These are phyloP conservation scores for Friedmanniomyces endolithicus DNA, from an alignment of 495 filamentous ascomycete species.

Conservation along the genomic window DNA sequence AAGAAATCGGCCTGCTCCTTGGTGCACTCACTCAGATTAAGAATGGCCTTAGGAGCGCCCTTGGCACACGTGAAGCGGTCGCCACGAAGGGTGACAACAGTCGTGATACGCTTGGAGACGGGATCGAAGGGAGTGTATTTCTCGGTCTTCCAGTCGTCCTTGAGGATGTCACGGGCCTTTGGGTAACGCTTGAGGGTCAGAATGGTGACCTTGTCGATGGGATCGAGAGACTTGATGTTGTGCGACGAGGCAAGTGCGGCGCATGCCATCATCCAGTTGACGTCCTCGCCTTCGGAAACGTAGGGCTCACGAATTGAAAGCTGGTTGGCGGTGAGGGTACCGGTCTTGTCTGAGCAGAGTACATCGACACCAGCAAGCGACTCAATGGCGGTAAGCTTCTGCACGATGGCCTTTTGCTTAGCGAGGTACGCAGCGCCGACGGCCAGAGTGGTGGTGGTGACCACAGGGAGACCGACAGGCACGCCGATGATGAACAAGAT, in stretches of 20 bases:
- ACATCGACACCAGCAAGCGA: conserved; percentile 66
- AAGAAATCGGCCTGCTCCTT: conserved; percentile 51
- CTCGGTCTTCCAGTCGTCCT: conserved; percentile 58
- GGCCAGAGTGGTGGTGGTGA: conserved; percentile 62
- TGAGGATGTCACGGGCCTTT: conserved; percentile 57
- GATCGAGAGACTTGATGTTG: conserved; percentile 65
- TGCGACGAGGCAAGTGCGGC: conserved; percentile 63
- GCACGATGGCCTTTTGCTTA: conserved; percentile 63
- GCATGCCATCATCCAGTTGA: conserved; percentile 72
- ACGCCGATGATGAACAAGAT: conserved; percentile 63
- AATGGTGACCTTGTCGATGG: conserved; percentile 66
- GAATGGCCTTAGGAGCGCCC: conserved; percentile 63
- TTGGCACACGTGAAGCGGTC: conserved; percentile 58
- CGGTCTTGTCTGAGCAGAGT: conserved; percentile 64
- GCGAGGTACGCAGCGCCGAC: conserved; percentile 65
- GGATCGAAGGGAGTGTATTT: conserved; percentile 70
- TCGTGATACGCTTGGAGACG: conserved; percentile 66
- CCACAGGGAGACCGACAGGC: conserved; percentile 62
- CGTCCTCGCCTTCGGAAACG: conserved; percentile 60
- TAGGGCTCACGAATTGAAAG: conserved; percentile 63
- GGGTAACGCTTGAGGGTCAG: conserved; percentile 62
- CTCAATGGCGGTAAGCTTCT: conserved; percentile 66
- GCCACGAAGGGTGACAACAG: conserved; percentile 52
- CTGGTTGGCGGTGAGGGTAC: conserved; percentile 60
- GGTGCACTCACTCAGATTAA: conserved; percentile 52